These are phyloP conservation scores for Nothophaeocryptopus gaeumannii DNA, from an alignment of 2,329 filamentous ascomycete genomes.

Conservation along the genomic window DNA sequence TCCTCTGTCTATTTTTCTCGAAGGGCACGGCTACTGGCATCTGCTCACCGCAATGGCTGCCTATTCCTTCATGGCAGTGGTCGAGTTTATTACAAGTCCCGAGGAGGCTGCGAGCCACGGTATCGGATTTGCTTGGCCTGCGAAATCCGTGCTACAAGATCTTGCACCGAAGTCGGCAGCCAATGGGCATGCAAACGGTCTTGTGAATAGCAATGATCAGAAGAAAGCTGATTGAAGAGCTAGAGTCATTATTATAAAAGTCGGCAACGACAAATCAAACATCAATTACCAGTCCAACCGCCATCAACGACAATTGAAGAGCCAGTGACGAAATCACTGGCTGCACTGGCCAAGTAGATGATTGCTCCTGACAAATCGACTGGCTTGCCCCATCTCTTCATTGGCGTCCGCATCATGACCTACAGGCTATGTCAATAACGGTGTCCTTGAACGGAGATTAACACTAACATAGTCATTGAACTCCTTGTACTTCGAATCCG, in stretches of 20 bases:
- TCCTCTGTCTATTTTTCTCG: slow-evolving; percentile 73
- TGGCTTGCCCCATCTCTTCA: slow-evolving; percentile 74
- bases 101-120: slow-evolving; percentile 17
- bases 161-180: slow-evolving; percentile 1
- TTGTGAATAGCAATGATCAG: not conserved
- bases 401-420: slow-evolving; percentile 68
- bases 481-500: slow-evolving; percentile 25
- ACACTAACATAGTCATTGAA: slow-evolving; percentile 64
- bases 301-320: slow-evolving; percentile 81
- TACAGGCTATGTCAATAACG: not conserved
- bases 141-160: slow-evolving; percentile 17
- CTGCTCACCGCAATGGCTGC: slow-evolving; percentile 61
- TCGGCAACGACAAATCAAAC: no score
- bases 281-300: slow-evolving; percentile 50
- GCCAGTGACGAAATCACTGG: slow-evolving; percentile 74
- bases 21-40: slow-evolving; percentile 74
- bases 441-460: not conserved
- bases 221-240: no score
- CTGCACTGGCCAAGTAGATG: slow-evolving; percentile 71
- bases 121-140: slow-evolving; percentile 27
- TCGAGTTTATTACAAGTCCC: slow-evolving; percentile 25
- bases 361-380: slow-evolving; percentile 83
- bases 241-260: no score
- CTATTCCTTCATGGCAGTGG: slow-evolving; percentile 28
- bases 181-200: not conserved